Conservation (phyloP, 2,329 filamentous ascomycete species). For the Hortaea sp. region DNA sequence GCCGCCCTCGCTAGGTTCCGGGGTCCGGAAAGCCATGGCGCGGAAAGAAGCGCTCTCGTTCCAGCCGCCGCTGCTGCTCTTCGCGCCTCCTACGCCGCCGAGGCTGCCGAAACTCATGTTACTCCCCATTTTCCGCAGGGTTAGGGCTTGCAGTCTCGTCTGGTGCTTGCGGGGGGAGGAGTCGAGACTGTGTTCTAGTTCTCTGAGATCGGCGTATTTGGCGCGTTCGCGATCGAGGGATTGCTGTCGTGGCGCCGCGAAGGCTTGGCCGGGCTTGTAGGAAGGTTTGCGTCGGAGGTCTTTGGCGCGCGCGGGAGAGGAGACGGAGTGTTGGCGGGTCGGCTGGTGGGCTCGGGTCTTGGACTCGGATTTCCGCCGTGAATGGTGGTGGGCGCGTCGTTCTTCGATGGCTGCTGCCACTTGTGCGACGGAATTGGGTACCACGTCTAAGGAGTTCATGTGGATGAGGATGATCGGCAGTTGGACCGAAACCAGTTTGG, state of each 20-base stretch:
- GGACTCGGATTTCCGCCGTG: slow-evolving; percentile 3
- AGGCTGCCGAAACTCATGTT: slow-evolving; percentile 16
- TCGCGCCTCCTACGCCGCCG: slow-evolving; percentile 5
- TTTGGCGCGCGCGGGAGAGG: slow-evolving; percentile 16
- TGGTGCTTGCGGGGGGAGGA: slow-evolving; percentile 34
- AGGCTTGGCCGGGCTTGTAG: slow-evolving; percentile 41
- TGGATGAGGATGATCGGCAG: slow-evolving; percentile 47
- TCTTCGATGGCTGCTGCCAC: slow-evolving; percentile 37
- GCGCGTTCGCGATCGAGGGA: slow-evolving; percentile 38
- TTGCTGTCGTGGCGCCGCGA: slow-evolving; percentile 42
- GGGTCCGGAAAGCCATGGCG: slow-evolving; percentile 17
- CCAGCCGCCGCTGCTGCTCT: not conserved
- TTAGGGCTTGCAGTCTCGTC: slow-evolving; percentile 5
- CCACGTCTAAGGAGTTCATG: slow-evolving; percentile 48
- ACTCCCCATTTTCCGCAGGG: slow-evolving; percentile 15
- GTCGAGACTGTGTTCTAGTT: slow-evolving; percentile 32
- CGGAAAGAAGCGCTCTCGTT: slow-evolving; percentile 6
- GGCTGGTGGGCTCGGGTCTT: not conserved
- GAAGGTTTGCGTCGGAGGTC: slow-evolving; percentile 25
- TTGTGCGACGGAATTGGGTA: slow-evolving; percentile 46
- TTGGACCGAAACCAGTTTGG: slow-evolving; percentile 43
- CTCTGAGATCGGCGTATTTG: slow-evolving; percentile 31
- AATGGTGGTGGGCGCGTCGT: slow-evolving; percentile 2
- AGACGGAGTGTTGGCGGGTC: slow-evolving; percentile 15
- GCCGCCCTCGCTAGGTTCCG: slow-evolving; percentile 3